Evolutionary conservation across 2,329 filamentous ascomycete genomes (phyloP), one percentile per base, ranked within the genome.

Genomic region (Neocucurbitaria cava): DNA sequence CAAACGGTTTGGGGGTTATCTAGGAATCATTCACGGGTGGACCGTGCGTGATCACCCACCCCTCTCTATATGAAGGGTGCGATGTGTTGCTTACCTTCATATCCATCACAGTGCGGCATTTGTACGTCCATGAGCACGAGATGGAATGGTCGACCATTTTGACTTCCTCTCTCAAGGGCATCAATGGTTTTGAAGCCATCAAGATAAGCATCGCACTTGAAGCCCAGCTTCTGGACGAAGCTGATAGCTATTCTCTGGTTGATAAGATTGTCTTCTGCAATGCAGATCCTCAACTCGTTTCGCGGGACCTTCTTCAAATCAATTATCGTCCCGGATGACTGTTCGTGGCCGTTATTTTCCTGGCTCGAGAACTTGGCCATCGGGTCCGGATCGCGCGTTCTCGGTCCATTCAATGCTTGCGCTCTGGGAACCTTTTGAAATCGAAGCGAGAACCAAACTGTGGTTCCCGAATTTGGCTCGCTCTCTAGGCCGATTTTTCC

Each of bases 41-140:
- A n/a, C n/a, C n/a, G n/a, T n/a, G n/a, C n/a, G n/a, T n/a, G n/a
- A n/a, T n/a, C n/a, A n/a, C n/a, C n/a, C n/a, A n/a, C n/a, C n/a
- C n/a, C n/a, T n/a, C n/a, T n/a, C n/a, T n/a, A n/a, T n/a, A n/a
- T n/a, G n/a, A n/a, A 9, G 8, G 17, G 33, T 26, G 1, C n/a
- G 18, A 6, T n/a, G 15, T 4, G 7, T 5, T n/a, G 41, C 56
- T 39, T 64, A 71, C 69, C 69, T 75, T 96, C 90, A 72, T 96
- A 96, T 5, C 93, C 93, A 72, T 97, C 93, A 8, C 96, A 84
- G 3, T 96, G 87, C 0, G 93, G 93, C 93, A 97, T 97, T 77
- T 96, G 92, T 3, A 96, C 92, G 72, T 97, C 93, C 93, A 97
- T 97, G 40, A 97, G 83, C 36, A 96, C 89, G 28, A 97, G 84